A percentile compares a stretch with the other conserved stretches of the same genome.
Evolutionary conservation across 2,329 filamentous ascomycete genomes (phyloP).

Genomic region (Xenosphaeropsis pyriputrescens): DNA sequence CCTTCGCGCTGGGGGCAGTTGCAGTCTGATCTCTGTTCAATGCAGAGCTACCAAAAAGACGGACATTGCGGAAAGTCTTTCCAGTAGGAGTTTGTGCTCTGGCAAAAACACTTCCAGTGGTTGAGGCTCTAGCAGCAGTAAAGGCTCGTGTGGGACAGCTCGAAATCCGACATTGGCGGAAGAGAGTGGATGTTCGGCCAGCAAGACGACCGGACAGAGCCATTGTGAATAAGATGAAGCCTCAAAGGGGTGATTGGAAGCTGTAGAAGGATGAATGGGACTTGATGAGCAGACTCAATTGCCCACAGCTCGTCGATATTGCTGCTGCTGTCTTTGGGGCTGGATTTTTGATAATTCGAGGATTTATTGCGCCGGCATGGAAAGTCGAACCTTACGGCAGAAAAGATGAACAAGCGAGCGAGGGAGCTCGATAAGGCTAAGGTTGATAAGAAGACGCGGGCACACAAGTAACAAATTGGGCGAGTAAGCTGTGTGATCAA

Average conservation of each 20-base stretch:
- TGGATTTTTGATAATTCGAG: not conserved
- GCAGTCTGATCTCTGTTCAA: conserved; percentile 27
- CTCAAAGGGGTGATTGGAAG: conserved; percentile 2
- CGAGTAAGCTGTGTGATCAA: too few relatives aligned
- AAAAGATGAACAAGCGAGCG: not conserved
- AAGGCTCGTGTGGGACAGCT: conserved; percentile 11
- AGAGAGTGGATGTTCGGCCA: conserved; percentile 15
- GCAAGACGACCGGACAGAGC: conserved; percentile 16
- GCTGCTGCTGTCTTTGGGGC: conserved; percentile 2
- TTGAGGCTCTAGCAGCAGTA: conserved; percentile 7
- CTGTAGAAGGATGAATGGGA: conserved; percentile 1
- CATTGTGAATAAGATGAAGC: conserved; percentile 13
- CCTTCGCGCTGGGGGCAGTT: conserved; percentile 65
- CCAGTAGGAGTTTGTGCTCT: conserved; percentile 8
- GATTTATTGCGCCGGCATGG: too few relatives aligned
- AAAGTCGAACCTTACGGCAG: not conserved
- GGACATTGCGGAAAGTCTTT: conserved; percentile 12
- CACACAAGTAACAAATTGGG: too few relatives aligned
- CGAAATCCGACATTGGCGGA: conserved; percentile 15
- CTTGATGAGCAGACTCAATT: conserved; percentile 2
- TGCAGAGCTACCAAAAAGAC: conserved; percentile 16
- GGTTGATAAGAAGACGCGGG: not conserved
- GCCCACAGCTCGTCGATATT: conserved; percentile 2
- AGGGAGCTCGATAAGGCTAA: not conserved
- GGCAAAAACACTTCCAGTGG: conserved; percentile 3